Base-by-base conservation (phyloP, 116 monocot species). In the Dioscorea cayenensis region DNA sequence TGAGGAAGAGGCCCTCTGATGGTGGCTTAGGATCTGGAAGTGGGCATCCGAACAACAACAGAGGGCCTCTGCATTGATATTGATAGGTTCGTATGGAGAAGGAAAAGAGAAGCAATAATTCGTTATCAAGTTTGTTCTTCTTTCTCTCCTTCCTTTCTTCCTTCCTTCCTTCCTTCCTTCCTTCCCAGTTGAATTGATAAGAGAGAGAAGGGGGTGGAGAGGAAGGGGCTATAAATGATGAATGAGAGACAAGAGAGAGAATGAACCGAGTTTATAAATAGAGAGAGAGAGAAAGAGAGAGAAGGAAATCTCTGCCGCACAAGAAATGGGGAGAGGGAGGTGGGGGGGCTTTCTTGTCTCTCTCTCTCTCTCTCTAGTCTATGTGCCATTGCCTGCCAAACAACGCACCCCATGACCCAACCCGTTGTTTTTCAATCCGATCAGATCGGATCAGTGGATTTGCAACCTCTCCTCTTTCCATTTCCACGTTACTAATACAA, bases 1-100 rank as follows among this genome's bases (percentile, higher is more conserved):
- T 19, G 68, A 69, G n/a, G 67, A 67, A 10, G 38, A 38, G n/a
- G 18, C 43, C 32, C 48, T 49, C 37, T 22, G n/a, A 17, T 43
- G 43, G 43, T 43, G 43, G 7, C 43, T 49, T 69, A 69, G 27
- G 68, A 69, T 69, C 68, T 69, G 68, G 68, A 20, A 51, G 49
- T 9, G 14, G 23, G 27, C 25, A 69, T 28, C 65, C 17, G 55
- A 55, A 55, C 18, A 29, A 19, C 32, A 65, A 65, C 32, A 65
- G 65, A 65, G 35, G 65, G 65, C 20, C 65, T 65, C 65, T 14
- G 13, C 65, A 29, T 65, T 28, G 59, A 21, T 63, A 21, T 63
- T 22, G n/a, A 21, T 12, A 23, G 22, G 13, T 63, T 23, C 25
- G 12, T 48, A 32, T 49, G 13, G 20, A 48, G 19, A 14, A n/a